phyloP scores from a whole-genome alignment of 192 early-diverging fungal species.

The Funneliformis geosporum region DNA sequence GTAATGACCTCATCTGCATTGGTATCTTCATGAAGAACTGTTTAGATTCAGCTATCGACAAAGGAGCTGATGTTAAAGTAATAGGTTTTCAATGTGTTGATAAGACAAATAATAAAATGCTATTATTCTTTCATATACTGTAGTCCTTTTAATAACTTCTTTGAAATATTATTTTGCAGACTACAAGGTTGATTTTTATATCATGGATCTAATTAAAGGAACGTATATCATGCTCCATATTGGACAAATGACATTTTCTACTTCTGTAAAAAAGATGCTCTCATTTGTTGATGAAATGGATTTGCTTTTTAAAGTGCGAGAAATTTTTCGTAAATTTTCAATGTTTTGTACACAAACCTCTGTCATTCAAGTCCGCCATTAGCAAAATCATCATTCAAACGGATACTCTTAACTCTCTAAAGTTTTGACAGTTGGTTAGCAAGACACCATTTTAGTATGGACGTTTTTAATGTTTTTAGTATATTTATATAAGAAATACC shows the following conservation, averaged over 20 bases:
- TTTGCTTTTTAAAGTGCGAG: constrained; percentile 11
- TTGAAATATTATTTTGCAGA: not conserved
- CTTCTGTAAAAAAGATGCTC: constrained; percentile 14
- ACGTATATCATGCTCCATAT: constrained; percentile 22
- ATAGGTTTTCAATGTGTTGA: constrained; percentile 16
- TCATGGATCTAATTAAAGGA: constrained; percentile 24
- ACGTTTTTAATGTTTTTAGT: constrained; percentile 19
- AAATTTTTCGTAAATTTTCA: constrained; percentile 23
- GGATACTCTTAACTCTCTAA: constrained; percentile 1
- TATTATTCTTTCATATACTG: not conserved
- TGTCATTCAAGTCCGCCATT: not conserved
- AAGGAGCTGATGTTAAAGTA: not conserved
- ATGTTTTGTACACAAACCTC: not conserved
- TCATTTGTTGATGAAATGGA: constrained; percentile 24
- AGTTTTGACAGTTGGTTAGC: constrained; percentile 20
- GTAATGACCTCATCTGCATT: not conserved
- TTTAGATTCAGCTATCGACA: not conserved
- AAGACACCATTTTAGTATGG: constrained; percentile 27
- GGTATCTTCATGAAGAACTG: not conserved
- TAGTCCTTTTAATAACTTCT: not conserved
- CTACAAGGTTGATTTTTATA: constrained; percentile 21
- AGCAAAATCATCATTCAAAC: constrained; percentile 14
- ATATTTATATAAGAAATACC: too few relatives aligned
- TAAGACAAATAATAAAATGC: constrained; percentile 19
- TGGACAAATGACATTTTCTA: constrained; percentile 1